phyloP scores from a whole-genome alignment of 805 yeast species.

The Phaffomyces opuntiae region DNA sequence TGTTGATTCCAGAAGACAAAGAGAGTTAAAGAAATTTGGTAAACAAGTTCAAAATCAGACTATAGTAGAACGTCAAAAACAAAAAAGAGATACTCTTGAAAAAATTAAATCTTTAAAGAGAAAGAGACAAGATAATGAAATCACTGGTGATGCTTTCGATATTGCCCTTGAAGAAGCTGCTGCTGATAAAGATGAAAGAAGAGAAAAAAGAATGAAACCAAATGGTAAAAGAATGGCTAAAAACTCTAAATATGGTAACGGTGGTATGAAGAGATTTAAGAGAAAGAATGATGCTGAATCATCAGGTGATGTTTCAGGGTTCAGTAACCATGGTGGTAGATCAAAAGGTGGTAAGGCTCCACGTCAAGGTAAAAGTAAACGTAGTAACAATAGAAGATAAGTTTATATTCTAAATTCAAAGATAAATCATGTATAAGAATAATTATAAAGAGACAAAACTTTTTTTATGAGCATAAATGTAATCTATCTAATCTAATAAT shows the following conservation, averaged over 20 bases:
- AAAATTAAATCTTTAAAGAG: slow-evolving; percentile 86
- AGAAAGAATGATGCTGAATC: slow-evolving; percentile 70
- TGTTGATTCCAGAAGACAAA: slow-evolving; percentile 89
- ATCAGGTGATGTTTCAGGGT: slow-evolving; percentile 57
- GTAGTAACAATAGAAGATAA: slow-evolving; percentile 22
- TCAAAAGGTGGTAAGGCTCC: slow-evolving; percentile 37
- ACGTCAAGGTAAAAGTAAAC: slow-evolving; percentile 43
- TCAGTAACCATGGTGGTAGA: slow-evolving; percentile 31
- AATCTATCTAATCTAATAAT: slow-evolving; percentile 14
- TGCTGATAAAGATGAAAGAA: slow-evolving; percentile 34
- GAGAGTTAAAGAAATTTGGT: slow-evolving; percentile 93
- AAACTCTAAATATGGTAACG: slow-evolving; percentile 66
- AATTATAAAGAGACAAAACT: no score
- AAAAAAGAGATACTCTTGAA: slow-evolving; percentile 84
- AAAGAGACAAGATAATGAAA: slow-evolving; percentile 75
- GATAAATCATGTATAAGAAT: no score
- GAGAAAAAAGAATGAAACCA: slow-evolving; percentile 45
- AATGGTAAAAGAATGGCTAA: slow-evolving; percentile 65
- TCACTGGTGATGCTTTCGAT: slow-evolving; percentile 70
- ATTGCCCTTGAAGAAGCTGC: slow-evolving; percentile 85
- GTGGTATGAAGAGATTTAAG: slow-evolving; percentile 71
- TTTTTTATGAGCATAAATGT: neutral
- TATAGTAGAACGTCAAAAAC: slow-evolving; percentile 86
- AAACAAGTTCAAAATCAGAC: slow-evolving; percentile 95
- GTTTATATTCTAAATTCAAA: neutral